Conservation (phyloP, 192 early-diverging fungal species). For the Anaeromyces robustus region DNA sequence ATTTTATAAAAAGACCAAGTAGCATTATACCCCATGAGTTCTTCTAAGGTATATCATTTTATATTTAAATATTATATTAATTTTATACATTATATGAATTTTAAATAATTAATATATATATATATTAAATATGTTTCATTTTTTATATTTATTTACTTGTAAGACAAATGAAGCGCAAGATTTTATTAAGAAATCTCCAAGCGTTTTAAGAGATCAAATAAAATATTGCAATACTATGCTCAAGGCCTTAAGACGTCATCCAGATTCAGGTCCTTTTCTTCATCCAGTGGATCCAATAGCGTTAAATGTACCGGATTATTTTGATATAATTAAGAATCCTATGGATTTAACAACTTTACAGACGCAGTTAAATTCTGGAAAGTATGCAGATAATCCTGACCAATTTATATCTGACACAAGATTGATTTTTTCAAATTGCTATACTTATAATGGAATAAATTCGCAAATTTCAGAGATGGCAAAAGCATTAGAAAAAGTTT, state of each 20-base stretch:
- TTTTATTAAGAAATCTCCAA: not conserved
- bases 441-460: constrained; percentile 61
- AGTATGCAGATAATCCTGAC: not conserved
- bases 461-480: constrained; percentile 52
- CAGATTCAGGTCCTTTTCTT: constrained; percentile 74
- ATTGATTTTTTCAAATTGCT: constrained; percentile 49
- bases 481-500: constrained; percentile 48
- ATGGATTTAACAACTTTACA: constrained; percentile 42
- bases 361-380: not conserved
- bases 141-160: not conserved
- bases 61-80: not conserved
- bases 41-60: not conserved
- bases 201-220: constrained; percentile 52
- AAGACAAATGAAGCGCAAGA: not conserved
- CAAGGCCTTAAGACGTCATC: constrained; percentile 55
- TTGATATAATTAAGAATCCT: constrained; percentile 49
- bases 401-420: constrained; percentile 35
- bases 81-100: not conserved
- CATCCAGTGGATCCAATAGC: constrained; percentile 61
- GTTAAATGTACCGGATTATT: constrained; percentile 68
- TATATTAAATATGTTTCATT: not conserved
- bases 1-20: not conserved
- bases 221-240: constrained; percentile 68
- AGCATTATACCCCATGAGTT: not conserved
- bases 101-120: not conserved